These are phyloP conservation scores for Cryptomeria japonica DNA, from an alignment of 75 land plant genomes.

Conservation along the genomic window DNA sequence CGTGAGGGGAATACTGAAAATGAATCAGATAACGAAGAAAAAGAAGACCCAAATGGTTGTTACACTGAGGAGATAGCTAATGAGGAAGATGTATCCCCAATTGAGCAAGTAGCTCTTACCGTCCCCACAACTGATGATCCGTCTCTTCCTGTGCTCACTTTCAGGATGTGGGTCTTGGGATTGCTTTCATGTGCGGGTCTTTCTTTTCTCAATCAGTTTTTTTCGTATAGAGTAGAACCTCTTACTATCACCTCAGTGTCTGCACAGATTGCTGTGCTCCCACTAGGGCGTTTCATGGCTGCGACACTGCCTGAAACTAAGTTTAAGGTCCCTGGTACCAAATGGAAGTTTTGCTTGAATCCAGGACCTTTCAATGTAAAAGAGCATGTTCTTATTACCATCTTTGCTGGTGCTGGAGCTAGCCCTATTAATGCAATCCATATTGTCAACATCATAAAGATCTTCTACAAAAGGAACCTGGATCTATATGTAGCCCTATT, in stretches of 20 bases:
- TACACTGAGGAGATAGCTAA: neutral
- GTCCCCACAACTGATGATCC: conserved; percentile 47
- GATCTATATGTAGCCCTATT: conserved; percentile 13
- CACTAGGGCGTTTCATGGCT: conserved; percentile 55
- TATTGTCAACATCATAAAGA: conserved; percentile 53
- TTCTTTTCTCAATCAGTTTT: conserved; percentile 53
- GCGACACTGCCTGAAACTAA: conserved; percentile 19
- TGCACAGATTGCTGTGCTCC: conserved; percentile 48
- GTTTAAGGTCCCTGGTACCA: conserved; percentile 16
- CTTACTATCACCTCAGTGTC: conserved; percentile 39
- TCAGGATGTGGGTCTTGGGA: conserved; percentile 49
- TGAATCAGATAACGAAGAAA: neutral
- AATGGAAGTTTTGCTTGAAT: conserved; percentile 40
- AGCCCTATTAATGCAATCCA: conserved; percentile 50
- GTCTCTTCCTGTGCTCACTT: conserved; percentile 35
- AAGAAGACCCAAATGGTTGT: neutral
- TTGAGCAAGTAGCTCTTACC: conserved; percentile 48
- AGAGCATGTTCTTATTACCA: conserved; percentile 73
- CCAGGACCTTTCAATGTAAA: conserved; percentile 75
- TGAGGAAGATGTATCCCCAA: conserved; percentile 25
- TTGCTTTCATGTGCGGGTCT: conserved; percentile 32
- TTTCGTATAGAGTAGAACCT: conserved; percentile 37
- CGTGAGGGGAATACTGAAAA: neutral
- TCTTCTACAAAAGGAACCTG: conserved; percentile 37
- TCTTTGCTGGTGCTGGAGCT: conserved; percentile 65